Evolutionary conservation across 345 rosid species (phyloP).

Genomic region (Linum lewisii): DNA sequence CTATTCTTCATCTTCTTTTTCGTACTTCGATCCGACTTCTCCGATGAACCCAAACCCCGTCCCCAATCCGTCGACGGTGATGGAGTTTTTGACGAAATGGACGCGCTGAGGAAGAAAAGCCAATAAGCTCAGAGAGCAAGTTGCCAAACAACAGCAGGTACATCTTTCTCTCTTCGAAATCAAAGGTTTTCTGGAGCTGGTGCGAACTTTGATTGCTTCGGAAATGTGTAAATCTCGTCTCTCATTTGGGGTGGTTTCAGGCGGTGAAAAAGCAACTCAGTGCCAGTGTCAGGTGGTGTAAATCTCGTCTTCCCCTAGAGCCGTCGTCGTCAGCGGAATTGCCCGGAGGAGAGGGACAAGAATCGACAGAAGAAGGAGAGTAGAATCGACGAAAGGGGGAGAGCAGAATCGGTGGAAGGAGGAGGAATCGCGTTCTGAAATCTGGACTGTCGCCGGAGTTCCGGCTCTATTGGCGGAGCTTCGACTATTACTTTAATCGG

Average conservation of each 20-base stretch:
- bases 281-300: too few species aligned
- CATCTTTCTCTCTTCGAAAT: conserved; percentile 2
- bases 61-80: background rate
- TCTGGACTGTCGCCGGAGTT: too few species aligned
- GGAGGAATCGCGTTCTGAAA: too few species aligned
- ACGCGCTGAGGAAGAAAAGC: conserved; percentile 88
- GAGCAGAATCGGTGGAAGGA: too few species aligned
- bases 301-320: too few species aligned
- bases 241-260: conserved; percentile 30
- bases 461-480: too few species aligned
- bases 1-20: too few species aligned
- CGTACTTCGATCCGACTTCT: background rate
- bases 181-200: background rate
- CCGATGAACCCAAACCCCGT: background rate
- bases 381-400: too few species aligned
- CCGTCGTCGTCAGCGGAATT: too few species aligned
- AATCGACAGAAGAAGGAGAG: too few species aligned
- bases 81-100: conserved; percentile 31
- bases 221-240: background rate
- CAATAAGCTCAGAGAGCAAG: conserved; percentile 86
- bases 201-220: background rate
- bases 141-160: conserved; percentile 85
- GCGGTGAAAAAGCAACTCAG: conserved; percentile 93
- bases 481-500: too few species aligned
- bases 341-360: too few species aligned